Conservation (phyloP, 805 yeast species). For the Kodamaea sagamina region DNA sequence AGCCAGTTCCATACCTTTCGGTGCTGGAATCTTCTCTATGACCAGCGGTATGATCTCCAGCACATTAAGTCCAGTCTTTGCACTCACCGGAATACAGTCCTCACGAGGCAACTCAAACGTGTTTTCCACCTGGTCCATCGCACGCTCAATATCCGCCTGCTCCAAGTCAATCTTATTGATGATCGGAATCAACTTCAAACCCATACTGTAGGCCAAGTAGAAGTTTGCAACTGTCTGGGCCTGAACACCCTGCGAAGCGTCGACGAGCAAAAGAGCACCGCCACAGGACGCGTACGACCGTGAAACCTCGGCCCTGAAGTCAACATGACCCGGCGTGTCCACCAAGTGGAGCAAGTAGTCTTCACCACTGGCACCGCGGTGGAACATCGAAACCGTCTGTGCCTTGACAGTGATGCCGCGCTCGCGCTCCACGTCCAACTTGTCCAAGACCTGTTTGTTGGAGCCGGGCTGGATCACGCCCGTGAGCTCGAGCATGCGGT, state of each 20-base stretch:
- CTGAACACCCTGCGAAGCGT: constrained; percentile 95
- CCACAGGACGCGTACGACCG: constrained; percentile 95
- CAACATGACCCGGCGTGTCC: constrained; percentile 98
- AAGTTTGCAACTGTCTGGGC: constrained; percentile 99
- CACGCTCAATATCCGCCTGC: constrained; percentile 78
- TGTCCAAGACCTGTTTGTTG: constrained; percentile 85
- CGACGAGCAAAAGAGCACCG: constrained; percentile 87
- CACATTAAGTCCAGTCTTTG: constrained; percentile 86
- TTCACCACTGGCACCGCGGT: constrained; percentile 54
- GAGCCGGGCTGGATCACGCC: constrained; percentile 79
- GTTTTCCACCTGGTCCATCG: constrained; percentile 80
- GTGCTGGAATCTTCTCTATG: constrained; percentile 78
- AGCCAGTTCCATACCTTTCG: constrained; percentile 52
- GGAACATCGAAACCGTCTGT: constrained; percentile 93
- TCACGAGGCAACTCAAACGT: constrained; percentile 78
- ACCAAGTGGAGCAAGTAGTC: constrained; percentile 88
- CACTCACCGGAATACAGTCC: constrained; percentile 82
- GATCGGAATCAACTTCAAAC: constrained; percentile 79
- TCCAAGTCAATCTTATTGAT: constrained; percentile 90
- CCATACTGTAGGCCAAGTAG: constrained; percentile 84
- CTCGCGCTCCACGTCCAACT: constrained; percentile 91
- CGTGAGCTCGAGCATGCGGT: constrained; percentile 81
- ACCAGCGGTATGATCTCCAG: constrained; percentile 78
- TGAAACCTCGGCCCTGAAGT: constrained; percentile 89
- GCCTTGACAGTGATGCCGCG: constrained; percentile 97